Evolutionary conservation across 1,284 basidiomycete species (phyloP).

Genomic region (Ganoderma sp.): DNA sequence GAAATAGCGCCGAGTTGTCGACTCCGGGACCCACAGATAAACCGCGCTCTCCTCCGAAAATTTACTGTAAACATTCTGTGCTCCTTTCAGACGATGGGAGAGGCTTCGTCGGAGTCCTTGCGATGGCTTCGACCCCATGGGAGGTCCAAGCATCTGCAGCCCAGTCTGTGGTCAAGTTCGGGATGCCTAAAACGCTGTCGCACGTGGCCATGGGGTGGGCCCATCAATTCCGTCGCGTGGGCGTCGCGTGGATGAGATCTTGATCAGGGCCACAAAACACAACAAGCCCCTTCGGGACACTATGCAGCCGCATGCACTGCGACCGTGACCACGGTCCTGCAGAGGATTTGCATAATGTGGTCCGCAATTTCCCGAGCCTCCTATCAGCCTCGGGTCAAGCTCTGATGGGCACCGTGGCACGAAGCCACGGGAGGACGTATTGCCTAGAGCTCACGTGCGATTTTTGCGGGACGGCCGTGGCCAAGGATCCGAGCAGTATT

Average conservation of each 20-base stretch:
- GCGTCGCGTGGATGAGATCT: slow-evolving; percentile 13
- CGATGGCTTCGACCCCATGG: neutral
- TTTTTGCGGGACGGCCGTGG: neutral
- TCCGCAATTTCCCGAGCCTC: neutral
- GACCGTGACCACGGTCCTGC: neutral
- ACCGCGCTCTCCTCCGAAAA: neutral
- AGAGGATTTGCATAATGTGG: neutral
- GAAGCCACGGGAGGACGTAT: neutral
- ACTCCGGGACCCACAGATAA: neutral
- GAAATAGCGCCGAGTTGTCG: neutral
- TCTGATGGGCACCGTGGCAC: neutral
- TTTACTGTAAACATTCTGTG: neutral
- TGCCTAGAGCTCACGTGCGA: neutral
- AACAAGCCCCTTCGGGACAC: neutral
- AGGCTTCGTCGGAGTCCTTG: neutral
- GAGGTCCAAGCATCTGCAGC: neutral
- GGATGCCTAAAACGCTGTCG: neutral
- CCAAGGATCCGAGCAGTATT: neutral
- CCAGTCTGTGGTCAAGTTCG: neutral
- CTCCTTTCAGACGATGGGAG: neutral
- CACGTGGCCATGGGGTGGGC: slow-evolving; percentile 12
- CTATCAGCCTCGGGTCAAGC: slow-evolving; percentile 1
- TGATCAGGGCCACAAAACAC: slow-evolving; percentile 10
- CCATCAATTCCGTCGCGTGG: slow-evolving; percentile 23
- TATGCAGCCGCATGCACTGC: neutral